phyloP scores from a whole-genome alignment of 352 stramenopile genomes.

The Paralagenidium karlingii region DNA sequence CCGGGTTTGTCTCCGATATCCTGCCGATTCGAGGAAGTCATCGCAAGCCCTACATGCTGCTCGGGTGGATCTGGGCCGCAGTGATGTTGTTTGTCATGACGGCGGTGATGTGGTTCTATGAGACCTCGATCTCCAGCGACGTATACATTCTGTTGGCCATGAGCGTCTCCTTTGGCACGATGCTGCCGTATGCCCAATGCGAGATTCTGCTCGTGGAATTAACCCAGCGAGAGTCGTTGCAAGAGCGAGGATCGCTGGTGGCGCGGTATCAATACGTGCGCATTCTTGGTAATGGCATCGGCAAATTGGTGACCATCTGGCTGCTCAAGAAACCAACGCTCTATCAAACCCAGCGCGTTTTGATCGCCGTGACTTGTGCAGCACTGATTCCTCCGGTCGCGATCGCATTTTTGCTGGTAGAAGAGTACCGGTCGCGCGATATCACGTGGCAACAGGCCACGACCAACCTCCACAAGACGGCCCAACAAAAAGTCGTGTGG shows the following conservation, averaged over 20 bases:
- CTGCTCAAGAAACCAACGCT: too few species aligned
- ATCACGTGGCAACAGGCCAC: too few species aligned
- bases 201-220: slow-evolving; percentile 13
- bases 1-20: slow-evolving; percentile 23
- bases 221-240: slow-evolving; percentile 26
- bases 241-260: slow-evolving; percentile 22
- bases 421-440: too few species aligned
- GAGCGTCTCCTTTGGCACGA: background rate
- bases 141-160: background rate
- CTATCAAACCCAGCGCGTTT: too few species aligned
- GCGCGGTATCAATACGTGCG: too few species aligned
- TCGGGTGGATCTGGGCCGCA: slow-evolving; percentile 18
- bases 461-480: too few species aligned
- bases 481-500: slow-evolving; percentile 30
- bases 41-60: slow-evolving; percentile 26
- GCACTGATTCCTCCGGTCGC: too few species aligned
- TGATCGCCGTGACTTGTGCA: too few species aligned
- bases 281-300: background rate
- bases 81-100: slow-evolving; percentile 13
- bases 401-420: too few species aligned
- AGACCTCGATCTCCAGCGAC: too few species aligned
- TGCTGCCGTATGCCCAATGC: background rate
- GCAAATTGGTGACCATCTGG: background rate
- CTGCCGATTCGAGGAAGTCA: slow-evolving; percentile 27
- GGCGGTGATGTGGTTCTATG: too few species aligned